Evolutionary conservation across 768 basidiomycete genomes (phyloP).

Genomic region (Suillus sp.): DNA sequence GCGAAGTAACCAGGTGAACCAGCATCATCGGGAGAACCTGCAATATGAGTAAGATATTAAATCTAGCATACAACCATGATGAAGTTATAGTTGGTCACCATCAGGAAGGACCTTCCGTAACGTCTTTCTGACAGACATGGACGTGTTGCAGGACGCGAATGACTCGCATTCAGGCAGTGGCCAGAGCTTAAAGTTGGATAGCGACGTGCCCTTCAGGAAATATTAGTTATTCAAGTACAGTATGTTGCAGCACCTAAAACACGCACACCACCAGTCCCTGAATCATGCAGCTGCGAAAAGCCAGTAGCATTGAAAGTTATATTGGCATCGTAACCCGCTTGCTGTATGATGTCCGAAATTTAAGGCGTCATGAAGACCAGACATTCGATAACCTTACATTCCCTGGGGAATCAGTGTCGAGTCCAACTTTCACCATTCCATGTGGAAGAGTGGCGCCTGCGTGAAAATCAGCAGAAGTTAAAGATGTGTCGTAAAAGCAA

Average conservation of each 20-base stretch:
- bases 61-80: background rate
- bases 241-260: background rate
- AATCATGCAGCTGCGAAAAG: constrained; percentile 59
- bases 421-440: constrained; percentile 69
- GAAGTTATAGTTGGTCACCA: constrained; percentile 36
- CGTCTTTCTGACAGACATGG: constrained; percentile 47
- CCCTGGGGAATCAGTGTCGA: constrained; percentile 67
- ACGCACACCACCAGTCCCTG: constrained; percentile 60
- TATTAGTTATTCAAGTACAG: background rate
- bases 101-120: constrained; percentile 49
- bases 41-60: background rate
- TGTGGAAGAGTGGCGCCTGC: constrained; percentile 65
- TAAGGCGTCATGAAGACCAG: background rate
- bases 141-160: constrained; percentile 56
- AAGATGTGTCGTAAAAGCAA: constrained; percentile 12
- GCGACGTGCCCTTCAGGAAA: constrained; percentile 37
- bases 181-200: constrained; percentile 66
- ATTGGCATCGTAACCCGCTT: constrained; percentile 43
- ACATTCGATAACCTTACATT: constrained; percentile 41
- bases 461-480: background rate
- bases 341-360: constrained; percentile 22
- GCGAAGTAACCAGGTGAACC: constrained; percentile 71
- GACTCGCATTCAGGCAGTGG: constrained; percentile 51
- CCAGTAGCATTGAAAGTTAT: constrained; percentile 45
- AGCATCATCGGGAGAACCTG: constrained; percentile 60